Base-by-base conservation (phyloP, 441 rosid species). In the Adansonia gregorii region DNA sequence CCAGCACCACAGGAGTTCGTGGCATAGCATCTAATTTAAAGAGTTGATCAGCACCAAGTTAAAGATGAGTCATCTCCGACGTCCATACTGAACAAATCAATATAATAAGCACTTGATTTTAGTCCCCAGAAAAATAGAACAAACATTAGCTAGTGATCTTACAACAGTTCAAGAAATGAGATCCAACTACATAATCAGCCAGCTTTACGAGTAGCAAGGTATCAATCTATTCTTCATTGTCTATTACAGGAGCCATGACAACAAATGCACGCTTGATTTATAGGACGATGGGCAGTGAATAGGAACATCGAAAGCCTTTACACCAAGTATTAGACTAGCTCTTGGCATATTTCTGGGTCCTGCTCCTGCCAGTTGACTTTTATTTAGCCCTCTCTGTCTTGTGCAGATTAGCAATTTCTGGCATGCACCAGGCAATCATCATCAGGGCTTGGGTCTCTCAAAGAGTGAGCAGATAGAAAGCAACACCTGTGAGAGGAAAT, bases 291-390 rank as follows among this genome's bases (percentile, higher is more conserved):
- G 20, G 78, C 8, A 76, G 27, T 0, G 61, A 27, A 7, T 0
- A 20, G 41, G 39, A 15, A 35, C 58, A 65, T 65, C 76, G 82
- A 61, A 46, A 46, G 63, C 6, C 55, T 66, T 61, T 76, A 35
- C 39, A 60, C 7, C 20, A 51, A 51, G 31, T 71, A 74, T 12
- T 46, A 60, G 46, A 35, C 78, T 81, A 81, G 19, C 80, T 72
- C 83, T 72, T 76, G 14, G 79, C 79, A 41, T 80, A 80, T 67
- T 80, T 80, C 70, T 80, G 83, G 60, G 83, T 76, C 83, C 83
- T 76, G 77, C 74, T 72, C 67, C 83, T 77, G 4, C 79, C 76
- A 10, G 79, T 72, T n/a, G 77, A 65, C 11, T 80, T 77, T 15
- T 80, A 80, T 73, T 80, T 80, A 39, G 77, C 67, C 55, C 43